phyloP scores from a whole-genome alignment of 2,329 filamentous ascomycete species.

The Fusarium austroafricanum region DNA sequence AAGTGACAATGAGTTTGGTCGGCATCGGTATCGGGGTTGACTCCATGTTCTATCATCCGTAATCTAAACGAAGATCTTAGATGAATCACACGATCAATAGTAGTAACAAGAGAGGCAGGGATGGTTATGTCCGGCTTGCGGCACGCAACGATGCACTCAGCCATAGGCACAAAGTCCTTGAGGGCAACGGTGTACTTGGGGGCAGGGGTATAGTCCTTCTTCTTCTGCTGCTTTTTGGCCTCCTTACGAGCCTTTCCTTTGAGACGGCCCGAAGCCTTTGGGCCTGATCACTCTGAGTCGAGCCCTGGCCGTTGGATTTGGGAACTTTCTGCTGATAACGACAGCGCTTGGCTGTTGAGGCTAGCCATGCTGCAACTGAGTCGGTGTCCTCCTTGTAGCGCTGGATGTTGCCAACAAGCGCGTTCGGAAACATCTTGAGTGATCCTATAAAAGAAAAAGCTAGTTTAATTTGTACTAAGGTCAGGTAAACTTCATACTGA shows the following conservation, averaged over 20 bases:
- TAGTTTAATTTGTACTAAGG: no score
- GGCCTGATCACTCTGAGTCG: no score
- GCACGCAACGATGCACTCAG: neutral
- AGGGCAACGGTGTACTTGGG: slow-evolving; percentile 1
- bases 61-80: neutral
- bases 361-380: neutral
- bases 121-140: neutral
- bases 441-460: no score
- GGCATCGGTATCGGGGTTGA: neutral
- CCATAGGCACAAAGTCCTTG: slow-evolving; percentile 7
- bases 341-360: neutral
- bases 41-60: neutral
- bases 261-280: neutral
- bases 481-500: no score
- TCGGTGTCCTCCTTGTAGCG: slow-evolving; percentile 3
- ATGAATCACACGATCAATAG: neutral
- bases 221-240: neutral
- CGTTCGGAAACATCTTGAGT: neutral
- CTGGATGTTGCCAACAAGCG: neutral
- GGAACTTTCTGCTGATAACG: neutral
- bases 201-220: neutral
- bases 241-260: slow-evolving; percentile 3
- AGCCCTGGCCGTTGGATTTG: neutral
- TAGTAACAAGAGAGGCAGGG: neutral
- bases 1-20: slow-evolving; percentile 1